These are phyloP conservation scores for Suhomyces sp. DNA, from an alignment of 805 yeast genomes.

Conservation along the genomic window DNA sequence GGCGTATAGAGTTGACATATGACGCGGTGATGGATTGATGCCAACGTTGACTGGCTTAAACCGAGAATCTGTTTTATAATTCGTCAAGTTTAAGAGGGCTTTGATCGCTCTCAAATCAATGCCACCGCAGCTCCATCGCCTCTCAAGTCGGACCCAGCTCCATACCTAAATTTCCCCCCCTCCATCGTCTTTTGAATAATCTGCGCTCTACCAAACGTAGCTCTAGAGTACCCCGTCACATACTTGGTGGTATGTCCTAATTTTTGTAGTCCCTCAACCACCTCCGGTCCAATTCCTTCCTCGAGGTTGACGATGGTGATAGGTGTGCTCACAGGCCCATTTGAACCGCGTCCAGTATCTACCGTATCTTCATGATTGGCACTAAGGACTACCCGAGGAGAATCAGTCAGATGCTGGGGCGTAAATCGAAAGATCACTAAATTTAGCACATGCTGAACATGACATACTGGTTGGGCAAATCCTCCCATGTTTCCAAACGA, in stretches of 20 bases:
- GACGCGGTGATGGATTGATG: too few relatives aligned
- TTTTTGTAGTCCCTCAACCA: constrained; percentile 42
- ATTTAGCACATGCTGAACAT: constrained; percentile 72
- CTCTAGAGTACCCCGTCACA: constrained; percentile 42
- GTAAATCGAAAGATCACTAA: constrained; percentile 58
- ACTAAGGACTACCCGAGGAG: constrained; percentile 67
- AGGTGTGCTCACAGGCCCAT: constrained; percentile 62
- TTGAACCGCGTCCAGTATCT: constrained; percentile 59
- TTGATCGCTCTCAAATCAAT: constrained; percentile 22
- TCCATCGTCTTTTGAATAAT: constrained; percentile 52
- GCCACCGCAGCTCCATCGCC: constrained; percentile 85
- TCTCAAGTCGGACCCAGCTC: constrained; percentile 76
- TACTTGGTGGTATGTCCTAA: constrained; percentile 60
- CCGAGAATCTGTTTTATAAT: not conserved
- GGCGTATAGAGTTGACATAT: too few relatives aligned
- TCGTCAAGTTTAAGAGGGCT: not conserved
- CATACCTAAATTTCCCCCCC: constrained; percentile 47
- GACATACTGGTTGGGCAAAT: constrained; percentile 84
- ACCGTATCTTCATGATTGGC: constrained; percentile 45
- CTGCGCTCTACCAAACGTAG: constrained; percentile 69
- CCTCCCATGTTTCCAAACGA: constrained; percentile 87
- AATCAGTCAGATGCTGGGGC: constrained; percentile 74
- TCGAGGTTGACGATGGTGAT: constrained; percentile 63
- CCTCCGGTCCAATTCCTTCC: constrained; percentile 55
- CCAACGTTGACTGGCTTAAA: too few relatives aligned